phyloP scores from a whole-genome alignment of 2,329 filamentous ascomycete species.

The Knoxdaviesia capensis region DNA sequence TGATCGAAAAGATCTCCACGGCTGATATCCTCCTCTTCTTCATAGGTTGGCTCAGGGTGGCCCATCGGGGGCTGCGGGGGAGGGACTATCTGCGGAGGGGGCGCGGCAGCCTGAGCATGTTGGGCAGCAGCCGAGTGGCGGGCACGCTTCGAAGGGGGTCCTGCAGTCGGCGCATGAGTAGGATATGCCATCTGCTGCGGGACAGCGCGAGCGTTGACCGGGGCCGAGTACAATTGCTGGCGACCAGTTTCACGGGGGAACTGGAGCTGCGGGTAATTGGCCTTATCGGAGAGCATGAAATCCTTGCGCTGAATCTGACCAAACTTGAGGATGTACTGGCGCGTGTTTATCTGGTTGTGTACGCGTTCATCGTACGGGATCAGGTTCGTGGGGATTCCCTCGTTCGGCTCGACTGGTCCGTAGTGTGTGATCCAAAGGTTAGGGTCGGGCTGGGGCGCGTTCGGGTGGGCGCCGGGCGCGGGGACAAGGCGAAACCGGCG shows the following conservation, averaged over 20 bases:
- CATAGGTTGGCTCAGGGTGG: slow-evolving; percentile 29
- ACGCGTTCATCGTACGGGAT: slow-evolving; percentile 43
- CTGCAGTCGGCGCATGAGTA: slow-evolving; percentile 22
- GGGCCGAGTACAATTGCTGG: slow-evolving; percentile 28
- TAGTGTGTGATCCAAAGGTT: slow-evolving; percentile 88
- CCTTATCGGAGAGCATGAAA: slow-evolving; percentile 79
- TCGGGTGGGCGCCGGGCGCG: slow-evolving; percentile 47
- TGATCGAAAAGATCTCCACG: slow-evolving; percentile 80
- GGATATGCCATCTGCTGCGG: slow-evolving; percentile 45
- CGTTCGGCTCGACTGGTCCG: slow-evolving; percentile 51
- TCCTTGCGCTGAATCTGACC: slow-evolving; percentile 77
- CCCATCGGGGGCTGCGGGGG: slow-evolving; percentile 16
- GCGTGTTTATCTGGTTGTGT: slow-evolving; percentile 38
- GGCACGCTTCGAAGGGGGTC: slow-evolving; percentile 34
- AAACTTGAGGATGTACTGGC: slow-evolving; percentile 46
- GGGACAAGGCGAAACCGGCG: slow-evolving; percentile 70
- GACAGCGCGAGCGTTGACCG: slow-evolving; percentile 24
- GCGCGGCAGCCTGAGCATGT: slow-evolving; percentile 12
- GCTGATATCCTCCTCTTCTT: slow-evolving; percentile 80
- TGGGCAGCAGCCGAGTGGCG: slow-evolving; percentile 22
- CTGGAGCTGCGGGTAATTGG: slow-evolving; percentile 74
- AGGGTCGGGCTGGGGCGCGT: slow-evolving; percentile 52
- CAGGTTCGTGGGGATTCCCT: slow-evolving; percentile 49
- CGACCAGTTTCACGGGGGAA: slow-evolving; percentile 36
- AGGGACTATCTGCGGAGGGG: slow-evolving; percentile 5